Percentiles rank a stretch among this genome's conserved stretches.
Evolutionary conservation across 1,284 basidiomycete genomes (phyloP).

Genomic region (Heliocybe sulcata): DNA sequence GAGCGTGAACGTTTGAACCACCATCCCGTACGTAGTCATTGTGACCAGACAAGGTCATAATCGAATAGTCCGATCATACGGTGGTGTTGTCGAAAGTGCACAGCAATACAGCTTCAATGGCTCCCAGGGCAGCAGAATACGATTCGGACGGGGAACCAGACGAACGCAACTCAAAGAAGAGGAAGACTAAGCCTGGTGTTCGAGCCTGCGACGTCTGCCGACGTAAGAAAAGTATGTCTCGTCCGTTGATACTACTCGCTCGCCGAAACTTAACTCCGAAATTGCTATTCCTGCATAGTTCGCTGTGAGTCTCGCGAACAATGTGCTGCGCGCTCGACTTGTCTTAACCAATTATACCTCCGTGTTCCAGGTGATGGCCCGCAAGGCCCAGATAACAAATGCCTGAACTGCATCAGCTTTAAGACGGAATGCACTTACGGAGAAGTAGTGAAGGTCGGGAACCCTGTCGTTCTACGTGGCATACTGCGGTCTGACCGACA

Average conservation of each 20-base stretch:
- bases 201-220: slow-evolving; percentile 1
- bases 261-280: background rate
- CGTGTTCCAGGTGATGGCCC: background rate
- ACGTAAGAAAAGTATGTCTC: background rate
- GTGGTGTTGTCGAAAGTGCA: too few species aligned
- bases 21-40: too few species aligned
- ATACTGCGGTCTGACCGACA: background rate
- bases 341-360: background rate
- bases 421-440: background rate
- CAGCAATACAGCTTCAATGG: background rate
- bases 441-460: background rate
- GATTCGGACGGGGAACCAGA: background rate
- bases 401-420: background rate
- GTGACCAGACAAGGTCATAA: too few species aligned
- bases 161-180: background rate
- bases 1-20: too few species aligned
- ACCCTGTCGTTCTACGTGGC: background rate
- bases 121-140: background rate
- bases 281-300: background rate
- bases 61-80: too few species aligned
- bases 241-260: background rate
- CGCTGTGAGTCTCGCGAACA: background rate
- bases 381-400: background rate
- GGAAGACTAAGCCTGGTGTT: background rate
- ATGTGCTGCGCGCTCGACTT: background rate